Percentiles rank a stretch among this genome's conserved stretches.
These are phyloP conservation scores for Astraeus odoratus DNA, from an alignment of 768 basidiomycete species.

Conservation along the genomic window DNA sequence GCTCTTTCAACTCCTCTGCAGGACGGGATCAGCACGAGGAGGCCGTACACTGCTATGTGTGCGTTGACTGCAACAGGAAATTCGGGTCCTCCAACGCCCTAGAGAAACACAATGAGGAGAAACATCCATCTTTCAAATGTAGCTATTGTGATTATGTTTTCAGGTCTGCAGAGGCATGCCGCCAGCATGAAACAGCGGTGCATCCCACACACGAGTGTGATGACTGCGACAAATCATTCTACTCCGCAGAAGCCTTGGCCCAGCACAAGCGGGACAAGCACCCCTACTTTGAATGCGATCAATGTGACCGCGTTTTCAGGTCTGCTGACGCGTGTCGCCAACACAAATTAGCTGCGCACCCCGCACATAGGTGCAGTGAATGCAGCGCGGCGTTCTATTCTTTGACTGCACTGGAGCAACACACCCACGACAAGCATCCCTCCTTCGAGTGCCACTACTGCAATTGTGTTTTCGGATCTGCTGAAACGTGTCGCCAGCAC, in stretches of 20 bases:
- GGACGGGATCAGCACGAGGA: too few species aligned
- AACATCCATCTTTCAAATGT: constrained; percentile 10
- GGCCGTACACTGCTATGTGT: too few species aligned
- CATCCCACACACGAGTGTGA: constrained; percentile 6
- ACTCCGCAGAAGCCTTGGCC: not conserved
- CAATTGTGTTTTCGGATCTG: too few species aligned
- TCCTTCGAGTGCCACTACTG: too few species aligned
- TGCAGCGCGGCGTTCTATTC: not conserved
- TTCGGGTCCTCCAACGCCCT: not conserved
- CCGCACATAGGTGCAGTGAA: constrained; percentile 1
- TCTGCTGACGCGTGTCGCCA: constrained; percentile 3
- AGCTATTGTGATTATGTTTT: too few species aligned
- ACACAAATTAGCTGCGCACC: constrained; percentile 10
- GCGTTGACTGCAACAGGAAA: not conserved
- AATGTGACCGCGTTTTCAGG: constrained; percentile 8
- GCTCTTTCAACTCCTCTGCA: constrained; percentile 3
- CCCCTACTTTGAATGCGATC: constrained; percentile 4
- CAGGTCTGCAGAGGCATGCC: constrained; percentile 2
- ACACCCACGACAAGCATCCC: not conserved
- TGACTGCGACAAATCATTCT: not conserved
- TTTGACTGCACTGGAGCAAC: not conserved
- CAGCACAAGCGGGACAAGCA: constrained; percentile 1
- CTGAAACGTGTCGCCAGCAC: too few species aligned
- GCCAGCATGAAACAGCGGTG: constrained; percentile 7
- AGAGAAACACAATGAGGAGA: constrained; percentile 1